Conservation (phyloP, 441 rosid genomes). For the Mallotus repandus region DNA sequence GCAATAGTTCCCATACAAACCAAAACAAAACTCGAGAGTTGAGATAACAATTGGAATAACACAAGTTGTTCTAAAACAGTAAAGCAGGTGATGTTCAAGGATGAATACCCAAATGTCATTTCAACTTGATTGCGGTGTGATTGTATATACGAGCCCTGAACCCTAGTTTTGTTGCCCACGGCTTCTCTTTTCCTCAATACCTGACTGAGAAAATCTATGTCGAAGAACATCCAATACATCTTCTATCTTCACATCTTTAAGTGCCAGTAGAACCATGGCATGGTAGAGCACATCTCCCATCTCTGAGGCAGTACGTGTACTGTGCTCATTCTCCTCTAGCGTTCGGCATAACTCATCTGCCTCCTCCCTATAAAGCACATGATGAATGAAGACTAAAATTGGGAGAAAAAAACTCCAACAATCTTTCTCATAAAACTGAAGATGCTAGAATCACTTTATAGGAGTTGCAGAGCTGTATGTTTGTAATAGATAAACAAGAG, state of each 20-base stretch:
- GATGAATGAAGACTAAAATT: background rate
- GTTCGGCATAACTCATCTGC: constrained; percentile 79
- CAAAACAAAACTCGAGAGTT: background rate
- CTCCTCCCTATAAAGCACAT: constrained; percentile 55
- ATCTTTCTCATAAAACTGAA: background rate
- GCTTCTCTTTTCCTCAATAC: constrained; percentile 69
- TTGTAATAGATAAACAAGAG: no score
- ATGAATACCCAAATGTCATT: background rate
- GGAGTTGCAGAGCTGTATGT: no score
- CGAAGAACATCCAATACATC: constrained; percentile 63
- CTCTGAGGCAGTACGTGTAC: constrained; percentile 56
- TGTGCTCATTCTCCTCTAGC: constrained; percentile 65
- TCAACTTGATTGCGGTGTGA: background rate
- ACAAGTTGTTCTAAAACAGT: background rate
- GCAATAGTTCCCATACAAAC: background rate
- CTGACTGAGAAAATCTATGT: constrained; percentile 61
- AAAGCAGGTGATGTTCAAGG: background rate
- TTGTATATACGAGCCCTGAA: background rate
- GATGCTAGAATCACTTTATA: no score
- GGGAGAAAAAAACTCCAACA: background rate
- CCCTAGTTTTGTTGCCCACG: constrained; percentile 32
- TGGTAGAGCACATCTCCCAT: constrained; percentile 84
- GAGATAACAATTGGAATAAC: no score
- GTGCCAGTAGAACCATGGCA: constrained; percentile 65
- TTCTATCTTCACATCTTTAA: constrained; percentile 51